Conservation (phyloP, 352 stramenopile species). For the Thraustotheca clavata region DNA sequence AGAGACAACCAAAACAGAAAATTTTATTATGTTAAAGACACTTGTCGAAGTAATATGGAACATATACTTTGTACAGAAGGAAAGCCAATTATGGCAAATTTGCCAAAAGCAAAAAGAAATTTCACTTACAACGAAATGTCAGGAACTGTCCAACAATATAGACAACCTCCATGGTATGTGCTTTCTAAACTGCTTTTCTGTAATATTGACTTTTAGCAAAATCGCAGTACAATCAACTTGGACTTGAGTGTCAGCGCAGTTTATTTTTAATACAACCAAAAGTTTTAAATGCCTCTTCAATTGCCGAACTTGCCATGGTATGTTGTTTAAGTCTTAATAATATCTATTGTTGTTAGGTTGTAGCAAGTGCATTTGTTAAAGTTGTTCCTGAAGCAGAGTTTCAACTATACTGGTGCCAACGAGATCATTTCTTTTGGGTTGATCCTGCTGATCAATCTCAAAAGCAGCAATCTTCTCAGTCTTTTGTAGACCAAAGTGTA, state of each 20-base stretch:
- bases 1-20: no score
- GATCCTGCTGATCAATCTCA: not conserved
- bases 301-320: not conserved
- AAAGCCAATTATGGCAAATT: no score
- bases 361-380: not conserved
- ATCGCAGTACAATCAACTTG: not conserved
- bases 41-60: no score
- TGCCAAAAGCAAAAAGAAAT: no score
- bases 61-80: no score
- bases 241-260: not conserved
- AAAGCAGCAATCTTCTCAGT: not conserved
- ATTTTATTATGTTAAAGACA: no score
- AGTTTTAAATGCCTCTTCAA: not conserved
- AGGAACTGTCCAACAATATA: not conserved
- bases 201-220: not conserved
- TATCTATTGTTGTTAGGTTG: not conserved
- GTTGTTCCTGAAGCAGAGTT: not conserved
- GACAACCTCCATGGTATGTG: not conserved
- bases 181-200: not conserved
- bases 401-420: not conserved
- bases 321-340: not conserved
- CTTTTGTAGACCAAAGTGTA: not conserved
- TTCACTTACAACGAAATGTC: not conserved
- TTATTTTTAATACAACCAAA: not conserved
- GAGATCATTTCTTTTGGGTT: constrained; percentile 1